Evolutionary conservation across 306 rosid genomes (phyloP), one percentile per base, ranked within the genome.

Genomic region (Prunus dulcis): DNA sequence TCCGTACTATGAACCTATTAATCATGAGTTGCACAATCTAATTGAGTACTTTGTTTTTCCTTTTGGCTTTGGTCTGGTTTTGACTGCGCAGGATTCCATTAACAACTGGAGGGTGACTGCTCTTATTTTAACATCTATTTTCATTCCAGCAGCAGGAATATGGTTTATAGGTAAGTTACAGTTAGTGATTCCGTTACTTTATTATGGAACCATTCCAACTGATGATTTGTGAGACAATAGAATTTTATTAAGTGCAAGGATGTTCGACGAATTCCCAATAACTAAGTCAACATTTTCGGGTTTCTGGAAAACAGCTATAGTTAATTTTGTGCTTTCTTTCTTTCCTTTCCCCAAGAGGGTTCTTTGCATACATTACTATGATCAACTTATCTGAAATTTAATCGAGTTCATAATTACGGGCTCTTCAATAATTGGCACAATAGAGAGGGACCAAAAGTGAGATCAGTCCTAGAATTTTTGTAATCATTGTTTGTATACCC

Each of bases 101-200:
- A 73, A 93, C 81, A 87, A 87, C 82, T 93, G 98, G 96, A 87
- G 96, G 81, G 74, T 61, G 43, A 89, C 93, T 34, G 30, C 89
- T 22, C 86, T 93, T 82, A 83, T 86, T 72, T 87, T 93, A 75
- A 88, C 93, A 46, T 73, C 93, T 10, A 61, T 93, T 81, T 70
- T 93, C 66, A 87, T 93, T 66, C 90, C 80, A 2, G 88, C 97
- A 28, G 91, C 96, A 25, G 86, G 68, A 56, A 74, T 91, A 74
- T 93, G 98, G 96, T 91, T 93, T 65, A 64, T 81, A 3, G 98
- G 98, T 91, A 79, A 77, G 81, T 71, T 83, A 68, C 79, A 71
- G 8, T 47, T 71, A 11, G 57, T n/a, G 75, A 7, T 47, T 63
- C 57, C 34, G 9, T 41, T 76, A 67, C 71, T 19, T 81, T 50